Conservation (phyloP, 768 basidiomycete genomes). For the Kwoniella mangroviensis region DNA sequence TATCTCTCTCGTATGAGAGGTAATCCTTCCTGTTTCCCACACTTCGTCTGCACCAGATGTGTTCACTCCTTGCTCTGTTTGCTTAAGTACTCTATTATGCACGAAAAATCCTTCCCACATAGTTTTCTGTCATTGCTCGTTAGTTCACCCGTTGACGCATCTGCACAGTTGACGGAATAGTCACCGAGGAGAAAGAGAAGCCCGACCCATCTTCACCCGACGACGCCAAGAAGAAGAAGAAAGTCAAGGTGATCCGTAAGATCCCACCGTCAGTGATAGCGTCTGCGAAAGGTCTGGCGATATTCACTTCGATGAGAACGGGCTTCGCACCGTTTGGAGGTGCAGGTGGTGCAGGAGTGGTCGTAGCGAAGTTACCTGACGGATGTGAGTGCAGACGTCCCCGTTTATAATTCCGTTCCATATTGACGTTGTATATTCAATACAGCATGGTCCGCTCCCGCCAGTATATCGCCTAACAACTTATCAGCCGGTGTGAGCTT, state of each 20-base stretch:
- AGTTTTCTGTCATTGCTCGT: no score
- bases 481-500: constrained; percentile 54
- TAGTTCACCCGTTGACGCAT: not conserved
- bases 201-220: constrained; percentile 7
- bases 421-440: not conserved
- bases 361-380: constrained; percentile 56
- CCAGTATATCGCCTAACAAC: constrained; percentile 56
- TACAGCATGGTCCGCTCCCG: constrained; percentile 56
- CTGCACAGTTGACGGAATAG: constrained; percentile 12
- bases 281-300: constrained; percentile 52
- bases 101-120: no score
- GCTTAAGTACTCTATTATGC: no score
- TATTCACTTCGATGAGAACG: constrained; percentile 55
- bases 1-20: no score
- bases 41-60: no score
- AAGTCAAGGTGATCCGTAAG: constrained; percentile 54
- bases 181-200: constrained; percentile 33
- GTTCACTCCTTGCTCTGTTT: no score
- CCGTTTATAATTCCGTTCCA: not conserved
- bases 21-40: no score
- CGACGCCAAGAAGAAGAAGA: constrained; percentile 18
- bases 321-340: constrained; percentile 58
- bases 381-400: constrained; percentile 44
- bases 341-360: constrained; percentile 56
- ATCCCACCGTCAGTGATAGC: constrained; percentile 55